Percentiles rank a stretch among this genome's conserved stretches.
Evolutionary conservation across 345 rosid species (phyloP).

Genomic region (Pistacia integerrima): DNA sequence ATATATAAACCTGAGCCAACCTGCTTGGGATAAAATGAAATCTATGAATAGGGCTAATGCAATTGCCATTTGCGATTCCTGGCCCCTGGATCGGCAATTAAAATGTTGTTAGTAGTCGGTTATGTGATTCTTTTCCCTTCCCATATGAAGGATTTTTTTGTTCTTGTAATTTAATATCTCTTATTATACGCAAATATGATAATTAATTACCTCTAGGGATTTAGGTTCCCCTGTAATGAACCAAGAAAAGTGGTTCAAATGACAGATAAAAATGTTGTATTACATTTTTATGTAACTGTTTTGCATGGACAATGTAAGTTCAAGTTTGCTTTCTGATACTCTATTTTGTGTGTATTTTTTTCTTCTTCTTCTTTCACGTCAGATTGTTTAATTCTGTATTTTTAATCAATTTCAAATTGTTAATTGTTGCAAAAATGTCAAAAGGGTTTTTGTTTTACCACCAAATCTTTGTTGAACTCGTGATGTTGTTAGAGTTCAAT

Average conservation of each 20-base stretch:
- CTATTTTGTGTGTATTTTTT: too few species aligned
- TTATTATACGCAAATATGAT: slow-evolving; percentile 4
- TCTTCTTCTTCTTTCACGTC: too few species aligned
- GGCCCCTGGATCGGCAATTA: slow-evolving; percentile 1
- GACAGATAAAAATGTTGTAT: not conserved
- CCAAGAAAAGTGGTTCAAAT: slow-evolving; percentile 18
- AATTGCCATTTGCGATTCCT: not conserved
- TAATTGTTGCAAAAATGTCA: too few species aligned
- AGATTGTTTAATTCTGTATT: not conserved
- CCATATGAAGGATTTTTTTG: slow-evolving; percentile 26
- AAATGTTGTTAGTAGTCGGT: not conserved
- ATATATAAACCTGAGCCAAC: not conserved
- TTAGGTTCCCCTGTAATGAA: slow-evolving; percentile 13
- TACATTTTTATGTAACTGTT: not conserved
- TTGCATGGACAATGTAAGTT: not conserved
- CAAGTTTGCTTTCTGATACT: slow-evolving; percentile 6
- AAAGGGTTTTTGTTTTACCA: too few species aligned
- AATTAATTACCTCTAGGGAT: not conserved
- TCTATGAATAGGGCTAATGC: not conserved
- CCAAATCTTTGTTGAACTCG: too few species aligned
- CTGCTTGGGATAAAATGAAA: slow-evolving; percentile 6
- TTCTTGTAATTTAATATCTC: slow-evolving; percentile 23
- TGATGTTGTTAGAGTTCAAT: too few species aligned
- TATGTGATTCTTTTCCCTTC: slow-evolving; percentile 28
- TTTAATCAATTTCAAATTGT: not conserved